Evolutionary conservation across 2,329 filamentous ascomycete genomes (phyloP), one percentile per base, ranked within the genome.

Genomic region (Diaporthe sp.): DNA sequence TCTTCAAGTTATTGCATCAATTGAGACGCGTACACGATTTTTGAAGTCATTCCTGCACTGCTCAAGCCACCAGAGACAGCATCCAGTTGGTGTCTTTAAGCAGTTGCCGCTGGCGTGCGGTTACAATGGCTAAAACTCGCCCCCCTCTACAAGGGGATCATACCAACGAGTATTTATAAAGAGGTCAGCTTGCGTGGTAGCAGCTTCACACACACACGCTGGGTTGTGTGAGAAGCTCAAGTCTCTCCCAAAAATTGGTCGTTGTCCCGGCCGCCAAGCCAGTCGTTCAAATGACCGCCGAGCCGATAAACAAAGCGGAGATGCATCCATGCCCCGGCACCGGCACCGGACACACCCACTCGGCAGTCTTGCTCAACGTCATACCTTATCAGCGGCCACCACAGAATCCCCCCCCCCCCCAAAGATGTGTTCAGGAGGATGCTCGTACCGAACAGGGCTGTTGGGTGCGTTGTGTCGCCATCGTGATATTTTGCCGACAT

Each of bases 291-390:
- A 51, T 25, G 65, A 34, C 47, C 65, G 47, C 65, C 31, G 22
- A 53, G 49, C 65, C 47, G 65, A 53, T 39, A 68, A 37, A 68
- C 20, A 68, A 53, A 68, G 65, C 47, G 65, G 65, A 68, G 65
- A 37, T 39, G 47, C 34, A 53, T 39, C 63, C 31, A 67, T 51
- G 34, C 10, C 28, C 63, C 63, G 63, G 63, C 63, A 68, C 63
- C 63, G 63, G 63, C 63, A 68, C 63, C 63, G 63, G 63, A 51
- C 47, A 51, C 63, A 28, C 44, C 65, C 22, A 68, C 7, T 68
- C 65, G 63, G 63, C 65, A 68, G 65, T 42, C 22, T 17, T 68
- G 28, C 47, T 53, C 47, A 53, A 53, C 65, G 65, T 68, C 65
- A 53, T 68, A 42, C 25, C 47, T 68, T 53, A 53, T 68, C 65